These are phyloP conservation scores for Herpetomonas samuelpessoai DNA, from an alignment of 208 protist genomes.

Conservation along the genomic window DNA sequence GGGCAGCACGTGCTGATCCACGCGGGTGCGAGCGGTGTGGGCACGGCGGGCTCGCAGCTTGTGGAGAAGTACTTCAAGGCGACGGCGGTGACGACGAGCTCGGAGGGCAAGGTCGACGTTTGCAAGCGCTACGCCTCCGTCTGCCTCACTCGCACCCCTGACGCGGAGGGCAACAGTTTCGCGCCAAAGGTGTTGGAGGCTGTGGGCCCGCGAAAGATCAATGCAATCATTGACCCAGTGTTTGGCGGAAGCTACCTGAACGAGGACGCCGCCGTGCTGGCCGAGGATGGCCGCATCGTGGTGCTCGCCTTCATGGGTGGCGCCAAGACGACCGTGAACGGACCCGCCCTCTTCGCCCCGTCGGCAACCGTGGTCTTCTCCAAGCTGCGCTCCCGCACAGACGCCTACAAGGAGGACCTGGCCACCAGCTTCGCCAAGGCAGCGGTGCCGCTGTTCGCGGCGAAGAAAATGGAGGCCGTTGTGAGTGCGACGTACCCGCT, in stretches of 20 bases:
- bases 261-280: conserved; percentile 53
- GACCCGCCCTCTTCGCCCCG: conserved; percentile 48
- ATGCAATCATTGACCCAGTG: conserved; percentile 78
- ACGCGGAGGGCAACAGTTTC: conserved; percentile 50
- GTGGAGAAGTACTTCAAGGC: conserved; percentile 78
- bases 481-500: conserved; percentile 47
- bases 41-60: conserved; percentile 76
- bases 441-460: conserved; percentile 53
- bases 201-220: conserved; percentile 41
- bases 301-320: conserved; percentile 76
- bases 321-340: conserved; percentile 38
- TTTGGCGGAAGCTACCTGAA: conserved; percentile 72
- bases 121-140: conserved; percentile 56
- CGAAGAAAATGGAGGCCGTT: conserved; percentile 43
- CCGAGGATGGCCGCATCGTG: conserved; percentile 49
- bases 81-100: conserved; percentile 66
- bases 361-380: conserved; percentile 58
- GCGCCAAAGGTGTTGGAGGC: conserved; percentile 43
- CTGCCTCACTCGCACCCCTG: conserved; percentile 41
- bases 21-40: conserved; percentile 86
- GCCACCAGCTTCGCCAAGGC: conserved; percentile 54
- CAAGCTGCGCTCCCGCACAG: conserved; percentile 50
- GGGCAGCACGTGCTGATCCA: conserved; percentile 83
- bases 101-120: conserved; percentile 57
- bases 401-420: conserved; percentile 58